These are phyloP conservation scores for Termitomyces sp. DNA, from an alignment of 768 basidiomycete genomes.

Conservation along the genomic window DNA sequence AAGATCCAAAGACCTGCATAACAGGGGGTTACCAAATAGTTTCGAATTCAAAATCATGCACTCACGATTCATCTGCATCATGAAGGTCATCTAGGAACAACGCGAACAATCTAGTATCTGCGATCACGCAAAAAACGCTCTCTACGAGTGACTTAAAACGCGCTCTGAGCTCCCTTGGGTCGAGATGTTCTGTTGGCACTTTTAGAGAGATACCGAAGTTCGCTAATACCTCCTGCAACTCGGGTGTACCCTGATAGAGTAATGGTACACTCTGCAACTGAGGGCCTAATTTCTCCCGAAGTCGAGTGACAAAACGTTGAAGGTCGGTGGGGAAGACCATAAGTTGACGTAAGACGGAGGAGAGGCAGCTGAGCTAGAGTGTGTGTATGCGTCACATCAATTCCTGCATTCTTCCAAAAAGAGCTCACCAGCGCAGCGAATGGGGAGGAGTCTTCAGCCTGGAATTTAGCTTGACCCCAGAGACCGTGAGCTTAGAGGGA, in stretches of 20 bases:
- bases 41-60: background rate
- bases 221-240: conserved; percentile 56
- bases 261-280: conserved; percentile 66
- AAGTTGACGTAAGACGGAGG: conserved; percentile 65
- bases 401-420: background rate
- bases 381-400: background rate
- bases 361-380: conserved; percentile 56
- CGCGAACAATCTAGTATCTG: conserved; percentile 65
- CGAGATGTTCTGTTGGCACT: conserved; percentile 46
- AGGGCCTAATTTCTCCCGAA: conserved; percentile 60
- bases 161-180: conserved; percentile 57
- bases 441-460: conserved; percentile 58
- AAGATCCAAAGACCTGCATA: conserved; percentile 56
- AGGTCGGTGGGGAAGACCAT: conserved; percentile 71
- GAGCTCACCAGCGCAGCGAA: conserved; percentile 48
- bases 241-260: conserved; percentile 66
- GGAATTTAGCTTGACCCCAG: conserved; percentile 76
- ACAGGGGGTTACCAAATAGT: background rate
- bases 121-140: conserved; percentile 62
- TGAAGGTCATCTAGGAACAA: conserved; percentile 72
- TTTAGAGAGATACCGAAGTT: conserved; percentile 48
- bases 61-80: conserved; percentile 64
- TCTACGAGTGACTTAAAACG: conserved; percentile 68
- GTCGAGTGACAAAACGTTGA: conserved; percentile 54
- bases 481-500: conserved; percentile 50